Evolutionary conservation across 1,139 yeast genomes (phyloP), one percentile per base, ranked within the genome.

Genomic region (Scheffersomyces insectosa): DNA sequence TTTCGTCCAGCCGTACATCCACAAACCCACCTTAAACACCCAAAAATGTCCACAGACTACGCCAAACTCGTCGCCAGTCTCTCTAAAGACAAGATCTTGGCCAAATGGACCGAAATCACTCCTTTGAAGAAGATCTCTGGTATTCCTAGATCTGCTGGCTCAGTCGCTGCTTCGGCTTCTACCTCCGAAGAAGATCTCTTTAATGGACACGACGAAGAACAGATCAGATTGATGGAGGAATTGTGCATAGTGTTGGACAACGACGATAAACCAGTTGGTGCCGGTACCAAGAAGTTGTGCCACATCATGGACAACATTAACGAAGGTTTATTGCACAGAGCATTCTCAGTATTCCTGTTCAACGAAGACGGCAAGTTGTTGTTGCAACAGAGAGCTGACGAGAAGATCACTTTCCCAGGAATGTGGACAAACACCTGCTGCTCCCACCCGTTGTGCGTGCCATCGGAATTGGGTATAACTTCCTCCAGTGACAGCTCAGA

Each of bases 371-470:
- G 83, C 46, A 79, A 85, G 67, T 77, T 95, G 50, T 75, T 93
- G 52, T 76, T 93, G 55, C 99, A 93, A 68, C 96, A 89, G 68
- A 82, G 99, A 56, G 98, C 99, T 0, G 84, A 84, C 46, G 98
- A 93, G 63, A 93, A 93, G 67, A 93, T 93, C 69, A 93, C 99
- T 1, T 93, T 93, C 66, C 96, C 99, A 2, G 82, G 81, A 46
- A 82, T 89, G 85, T 93, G 99, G 99, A 93, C 99, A 35, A 93
- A 93, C 65, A 95, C 99, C 3, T 95, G 99, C 67, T 93, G 99
- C 65, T 91, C 98, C 0, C 99, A 93, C 65, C 99, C 99, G 5
- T 74, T 93, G 45, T 89, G 96, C 47, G 82, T 89, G 25, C 79
- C 85, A 32, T 72, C 81, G 33, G 99, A 93, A 66, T 71, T 90